Conservation (phyloP, 768 basidiomycete species). For the Macrocybe gigantea region DNA sequence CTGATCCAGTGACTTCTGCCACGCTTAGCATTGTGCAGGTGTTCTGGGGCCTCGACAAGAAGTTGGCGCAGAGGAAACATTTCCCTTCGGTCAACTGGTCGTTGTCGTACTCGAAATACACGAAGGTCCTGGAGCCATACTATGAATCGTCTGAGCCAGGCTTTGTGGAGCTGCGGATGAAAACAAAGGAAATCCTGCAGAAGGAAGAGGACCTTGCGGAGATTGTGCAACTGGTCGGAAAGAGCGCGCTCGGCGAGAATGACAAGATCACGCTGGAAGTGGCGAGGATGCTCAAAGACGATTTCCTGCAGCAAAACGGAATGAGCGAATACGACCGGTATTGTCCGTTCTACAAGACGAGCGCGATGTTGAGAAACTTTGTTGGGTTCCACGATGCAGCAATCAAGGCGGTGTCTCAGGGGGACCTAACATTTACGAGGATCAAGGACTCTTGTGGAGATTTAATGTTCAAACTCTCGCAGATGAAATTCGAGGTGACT, state of each 20-base stretch:
- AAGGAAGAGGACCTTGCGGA: constrained; percentile 99
- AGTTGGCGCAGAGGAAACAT: constrained; percentile 96
- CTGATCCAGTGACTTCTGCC: constrained; percentile 96
- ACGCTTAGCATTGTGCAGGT: constrained; percentile 99
- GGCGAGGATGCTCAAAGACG: constrained; percentile 95
- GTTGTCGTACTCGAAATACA: constrained; percentile 98
- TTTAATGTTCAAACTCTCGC: constrained; percentile 94
- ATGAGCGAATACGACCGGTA: constrained; percentile 97
- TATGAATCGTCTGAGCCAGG: constrained; percentile 90
- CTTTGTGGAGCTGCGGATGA: constrained; percentile 90
- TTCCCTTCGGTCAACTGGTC: constrained; percentile 99
- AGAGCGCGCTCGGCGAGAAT: constrained; percentile 92
- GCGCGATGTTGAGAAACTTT: constrained; percentile 91
- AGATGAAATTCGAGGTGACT: constrained; percentile 97
- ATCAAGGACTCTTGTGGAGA: constrained; percentile 85
- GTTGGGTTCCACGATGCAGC: constrained; percentile 93
- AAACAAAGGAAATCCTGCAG: constrained; percentile 94
- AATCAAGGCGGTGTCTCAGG: constrained; percentile 75
- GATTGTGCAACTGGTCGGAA: constrained; percentile 99
- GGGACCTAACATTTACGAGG: constrained; percentile 78
- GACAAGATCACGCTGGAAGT: constrained; percentile 99
- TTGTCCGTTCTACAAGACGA: constrained; percentile 99
- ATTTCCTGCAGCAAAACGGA: constrained; percentile 97
- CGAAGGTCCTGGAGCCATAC: constrained; percentile 86
- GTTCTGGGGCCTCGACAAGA: constrained; percentile 99